A percentile compares a stretch with the other conserved stretches of the same genome.
Conservation (phyloP, 139 green algal genomes). For the Haematococcus lacustris region DNA sequence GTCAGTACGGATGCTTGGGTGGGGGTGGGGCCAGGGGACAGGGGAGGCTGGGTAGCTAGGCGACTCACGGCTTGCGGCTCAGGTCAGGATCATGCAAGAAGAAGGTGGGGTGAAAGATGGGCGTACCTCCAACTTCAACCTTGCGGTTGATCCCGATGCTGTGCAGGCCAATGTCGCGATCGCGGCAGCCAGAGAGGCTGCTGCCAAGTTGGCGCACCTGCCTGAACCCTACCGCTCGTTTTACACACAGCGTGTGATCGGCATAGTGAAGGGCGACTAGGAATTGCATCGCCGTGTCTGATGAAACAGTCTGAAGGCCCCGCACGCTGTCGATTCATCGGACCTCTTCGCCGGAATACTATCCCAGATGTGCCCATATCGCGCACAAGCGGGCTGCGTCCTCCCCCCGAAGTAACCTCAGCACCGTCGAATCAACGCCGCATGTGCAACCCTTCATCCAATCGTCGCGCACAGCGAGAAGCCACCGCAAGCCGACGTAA, state of each 20-base stretch:
- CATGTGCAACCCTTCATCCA: too few species aligned
- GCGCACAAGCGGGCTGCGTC: too few species aligned
- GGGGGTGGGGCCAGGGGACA: neutral
- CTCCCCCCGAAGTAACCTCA: too few species aligned
- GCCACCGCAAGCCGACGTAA: too few species aligned
- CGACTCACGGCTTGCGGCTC: neutral
- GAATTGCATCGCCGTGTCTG: too few species aligned
- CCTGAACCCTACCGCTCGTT: slow-evolving; percentile 33
- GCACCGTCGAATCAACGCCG: too few species aligned
- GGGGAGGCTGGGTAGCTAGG: neutral
- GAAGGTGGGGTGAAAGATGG: neutral
- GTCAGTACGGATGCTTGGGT: neutral
- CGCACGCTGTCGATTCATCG: too few species aligned
- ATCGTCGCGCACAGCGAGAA: too few species aligned
- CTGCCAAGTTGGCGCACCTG: slow-evolving; percentile 17
- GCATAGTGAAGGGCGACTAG: too few species aligned
- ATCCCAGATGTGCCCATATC: too few species aligned
- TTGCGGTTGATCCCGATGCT: neutral
- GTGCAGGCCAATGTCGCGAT: slow-evolving; percentile 23
- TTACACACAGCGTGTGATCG: slow-evolving; percentile 19
- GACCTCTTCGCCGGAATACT: too few species aligned
- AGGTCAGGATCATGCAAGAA: neutral
- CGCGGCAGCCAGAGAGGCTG: slow-evolving; percentile 4
- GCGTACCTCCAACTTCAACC: neutral
- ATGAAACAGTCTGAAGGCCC: too few species aligned